These are phyloP conservation scores for Nymphaea thermarum DNA, from an alignment of 164 flowering plant species.

Conservation along the genomic window DNA sequence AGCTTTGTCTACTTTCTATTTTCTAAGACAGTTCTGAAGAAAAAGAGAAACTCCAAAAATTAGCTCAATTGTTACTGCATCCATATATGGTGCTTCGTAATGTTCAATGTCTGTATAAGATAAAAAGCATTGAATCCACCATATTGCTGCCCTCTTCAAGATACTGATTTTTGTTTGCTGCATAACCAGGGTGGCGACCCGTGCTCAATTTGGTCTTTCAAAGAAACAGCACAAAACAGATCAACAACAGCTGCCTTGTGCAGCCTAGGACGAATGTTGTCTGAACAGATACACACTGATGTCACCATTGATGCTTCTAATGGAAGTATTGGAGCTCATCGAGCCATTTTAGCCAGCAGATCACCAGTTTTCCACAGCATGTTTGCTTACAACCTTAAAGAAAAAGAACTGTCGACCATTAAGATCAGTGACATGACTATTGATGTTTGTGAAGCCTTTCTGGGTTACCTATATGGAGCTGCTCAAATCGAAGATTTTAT, in stretches of 20 bases:
- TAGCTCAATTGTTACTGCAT: no score
- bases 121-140: no score
- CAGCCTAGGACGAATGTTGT: slow-evolving; percentile 66
- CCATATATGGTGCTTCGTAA: no score
- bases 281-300: slow-evolving; percentile 77
- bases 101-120: no score
- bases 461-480: slow-evolving; percentile 67
- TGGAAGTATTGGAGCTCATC: slow-evolving; percentile 73
- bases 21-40: no score
- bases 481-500: slow-evolving; percentile 59
- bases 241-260: slow-evolving; percentile 42
- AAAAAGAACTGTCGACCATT: slow-evolving; percentile 65
- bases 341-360: slow-evolving; percentile 69
- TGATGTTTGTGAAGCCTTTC: slow-evolving; percentile 63
- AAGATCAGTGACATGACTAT: slow-evolving; percentile 85
- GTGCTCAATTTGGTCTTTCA: slow-evolving; percentile 66
- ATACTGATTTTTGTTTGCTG: no score
- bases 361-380: slow-evolving; percentile 90
- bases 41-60: no score
- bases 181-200: slow-evolving; percentile 59
- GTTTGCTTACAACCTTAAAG: slow-evolving; percentile 85
- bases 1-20: no score
- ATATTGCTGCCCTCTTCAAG: no score
- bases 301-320: slow-evolving; percentile 62
- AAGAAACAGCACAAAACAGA: slow-evolving; percentile 18